Percentiles rank a stretch among this genome's conserved stretches.
Conservation (phyloP, 352 stramenopile genomes). For the Globisporangium irregulare region DNA sequence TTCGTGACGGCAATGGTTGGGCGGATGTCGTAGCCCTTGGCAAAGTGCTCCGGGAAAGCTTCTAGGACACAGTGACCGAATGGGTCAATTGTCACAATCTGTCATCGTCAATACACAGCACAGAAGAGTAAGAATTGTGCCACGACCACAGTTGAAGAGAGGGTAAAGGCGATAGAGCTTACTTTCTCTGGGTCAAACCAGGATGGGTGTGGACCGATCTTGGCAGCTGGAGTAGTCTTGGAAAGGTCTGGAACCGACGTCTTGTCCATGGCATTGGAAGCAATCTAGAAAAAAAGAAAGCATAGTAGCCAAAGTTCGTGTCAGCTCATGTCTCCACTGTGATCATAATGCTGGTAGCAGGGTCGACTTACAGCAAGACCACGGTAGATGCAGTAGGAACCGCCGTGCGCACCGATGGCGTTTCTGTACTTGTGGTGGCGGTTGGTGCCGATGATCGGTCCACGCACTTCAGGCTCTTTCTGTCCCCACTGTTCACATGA, state of each 20-base stretch:
- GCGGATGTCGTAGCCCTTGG: constrained; percentile 98
- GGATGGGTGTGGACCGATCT: constrained; percentile 95
- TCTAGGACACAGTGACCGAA: constrained; percentile 80
- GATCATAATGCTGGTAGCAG: neutral
- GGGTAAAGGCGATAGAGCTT: neutral
- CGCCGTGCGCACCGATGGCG: constrained; percentile 97
- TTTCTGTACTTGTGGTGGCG: constrained; percentile 96
- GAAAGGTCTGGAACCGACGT: constrained; percentile 71
- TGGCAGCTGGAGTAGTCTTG: constrained; percentile 94
- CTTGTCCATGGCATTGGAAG: constrained; percentile 71
- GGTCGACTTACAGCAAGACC: constrained; percentile 86
- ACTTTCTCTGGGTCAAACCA: constrained; percentile 96
- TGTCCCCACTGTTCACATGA: constrained; percentile 85
- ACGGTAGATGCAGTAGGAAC: constrained; percentile 98
- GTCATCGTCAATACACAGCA: neutral
- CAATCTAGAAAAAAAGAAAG: constrained; percentile 29
- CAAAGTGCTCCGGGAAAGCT: constrained; percentile 91
- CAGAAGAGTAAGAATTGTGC: neutral
- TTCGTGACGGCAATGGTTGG: constrained; percentile 96
- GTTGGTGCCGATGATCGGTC: constrained; percentile 95
- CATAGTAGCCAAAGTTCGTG: neutral
- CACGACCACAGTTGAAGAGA: neutral
- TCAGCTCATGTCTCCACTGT: neutral
- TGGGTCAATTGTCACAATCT: constrained; percentile 78
- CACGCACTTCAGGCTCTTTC: constrained; percentile 87